Conservation (phyloP, 2,329 filamentous ascomycete species). For the Phialemoniopsis sp. region DNA sequence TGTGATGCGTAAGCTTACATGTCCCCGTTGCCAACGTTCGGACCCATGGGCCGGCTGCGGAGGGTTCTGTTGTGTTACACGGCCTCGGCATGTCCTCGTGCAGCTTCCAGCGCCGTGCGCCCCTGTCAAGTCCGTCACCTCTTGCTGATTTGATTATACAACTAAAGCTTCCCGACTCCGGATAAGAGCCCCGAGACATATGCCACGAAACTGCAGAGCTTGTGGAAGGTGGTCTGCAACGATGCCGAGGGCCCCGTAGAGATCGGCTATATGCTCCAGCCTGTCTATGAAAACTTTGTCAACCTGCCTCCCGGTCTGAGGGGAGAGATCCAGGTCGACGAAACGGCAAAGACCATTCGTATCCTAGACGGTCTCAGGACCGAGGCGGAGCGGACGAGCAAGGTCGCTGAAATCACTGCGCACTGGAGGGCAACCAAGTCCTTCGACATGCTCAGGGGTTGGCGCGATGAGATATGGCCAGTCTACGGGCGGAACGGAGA, state of each 20-base stretch:
- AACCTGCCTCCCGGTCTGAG: conserved; percentile 44
- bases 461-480: conserved; percentile 78
- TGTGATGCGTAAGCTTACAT: conserved; percentile 14
- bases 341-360: conserved; percentile 55
- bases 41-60: background rate
- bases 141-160: background rate
- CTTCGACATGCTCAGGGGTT: conserved; percentile 73
- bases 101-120: too few species aligned
- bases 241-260: conserved; percentile 55
- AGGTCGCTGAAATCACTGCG: conserved; percentile 50
- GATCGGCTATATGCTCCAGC: conserved; percentile 56
- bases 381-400: conserved; percentile 57
- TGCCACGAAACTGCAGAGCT: conserved; percentile 48
- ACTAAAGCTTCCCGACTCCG: conserved; percentile 72
- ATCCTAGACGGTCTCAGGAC: conserved; percentile 60
- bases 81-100: too few species aligned
- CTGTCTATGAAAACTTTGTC: conserved; percentile 44
- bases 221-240: conserved; percentile 65
- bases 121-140: background rate
- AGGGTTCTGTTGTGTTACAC: too few species aligned
- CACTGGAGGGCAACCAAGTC: conserved; percentile 67
- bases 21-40: background rate
- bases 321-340: conserved; percentile 58
- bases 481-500: conserved; percentile 62
- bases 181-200: conserved; percentile 55